phyloP scores from a whole-genome alignment of 345 rosid species.

The Erucastrum elatum region DNA sequence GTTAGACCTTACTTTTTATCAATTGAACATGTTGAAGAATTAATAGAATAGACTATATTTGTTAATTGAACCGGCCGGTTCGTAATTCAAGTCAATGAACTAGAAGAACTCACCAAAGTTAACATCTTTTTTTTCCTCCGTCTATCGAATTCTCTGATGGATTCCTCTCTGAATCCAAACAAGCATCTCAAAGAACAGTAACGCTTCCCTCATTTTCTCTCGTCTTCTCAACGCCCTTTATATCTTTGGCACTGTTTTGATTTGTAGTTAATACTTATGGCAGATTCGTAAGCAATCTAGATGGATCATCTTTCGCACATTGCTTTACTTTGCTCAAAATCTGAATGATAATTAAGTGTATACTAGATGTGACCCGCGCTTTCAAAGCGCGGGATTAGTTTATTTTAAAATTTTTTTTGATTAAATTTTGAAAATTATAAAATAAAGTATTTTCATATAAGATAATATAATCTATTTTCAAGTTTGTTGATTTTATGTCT shows the following conservation, averaged over 20 bases:
- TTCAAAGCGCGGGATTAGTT: too few relatives aligned
- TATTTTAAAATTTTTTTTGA: too few relatives aligned
- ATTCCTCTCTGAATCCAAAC: slow-evolving; percentile 63
- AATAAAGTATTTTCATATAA: too few relatives aligned
- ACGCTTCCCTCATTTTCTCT: background rate
- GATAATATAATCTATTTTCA: background rate
- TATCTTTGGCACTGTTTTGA: background rate
- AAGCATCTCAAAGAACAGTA: slow-evolving; percentile 86
- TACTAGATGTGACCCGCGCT: background rate
- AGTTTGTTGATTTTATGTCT: too few relatives aligned
- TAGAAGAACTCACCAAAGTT: background rate
- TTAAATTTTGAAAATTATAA: too few relatives aligned
- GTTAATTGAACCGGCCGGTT: slow-evolving; percentile 12
- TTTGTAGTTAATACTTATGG: background rate
- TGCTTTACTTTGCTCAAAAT: too few relatives aligned
- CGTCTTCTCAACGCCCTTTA: slow-evolving; percentile 2
- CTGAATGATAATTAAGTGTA: too few relatives aligned
- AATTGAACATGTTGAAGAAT: too few relatives aligned
- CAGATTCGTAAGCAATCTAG: slow-evolving; percentile 87
- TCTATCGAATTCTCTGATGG: slow-evolving; percentile 46
- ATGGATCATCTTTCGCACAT: slow-evolving; percentile 80
- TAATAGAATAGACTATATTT: too few relatives aligned
- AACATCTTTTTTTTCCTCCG: background rate
- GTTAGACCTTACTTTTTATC: too few relatives aligned
- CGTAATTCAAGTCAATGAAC: background rate